These are phyloP conservation scores for Coemansia sp. DNA, from an alignment of 192 early-diverging fungal genomes.

Conservation along the genomic window DNA sequence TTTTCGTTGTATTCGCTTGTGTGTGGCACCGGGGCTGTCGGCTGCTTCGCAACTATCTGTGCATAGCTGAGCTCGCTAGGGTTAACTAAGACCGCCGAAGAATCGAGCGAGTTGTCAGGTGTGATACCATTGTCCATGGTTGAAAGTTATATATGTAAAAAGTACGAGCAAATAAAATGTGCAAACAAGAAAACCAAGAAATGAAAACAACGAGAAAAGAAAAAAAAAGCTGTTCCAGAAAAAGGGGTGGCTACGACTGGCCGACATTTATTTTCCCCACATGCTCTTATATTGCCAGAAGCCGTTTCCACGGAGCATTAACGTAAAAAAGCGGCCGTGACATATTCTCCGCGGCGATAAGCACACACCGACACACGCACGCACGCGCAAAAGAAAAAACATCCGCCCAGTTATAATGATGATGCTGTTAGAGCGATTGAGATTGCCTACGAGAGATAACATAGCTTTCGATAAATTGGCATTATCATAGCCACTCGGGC, in stretches of 20 bases:
- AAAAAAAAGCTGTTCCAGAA: neutral
- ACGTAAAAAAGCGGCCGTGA: too few relatives aligned
- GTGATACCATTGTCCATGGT: neutral
- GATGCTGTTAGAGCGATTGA: too few relatives aligned
- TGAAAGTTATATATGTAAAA: neutral
- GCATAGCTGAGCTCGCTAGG: slow-evolving; percentile 1
- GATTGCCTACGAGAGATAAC: neutral
- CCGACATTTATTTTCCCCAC: neutral
- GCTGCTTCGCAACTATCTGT: slow-evolving; percentile 7
- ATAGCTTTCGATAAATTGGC: neutral
- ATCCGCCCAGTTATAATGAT: too few relatives aligned
- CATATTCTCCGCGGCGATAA: too few relatives aligned
- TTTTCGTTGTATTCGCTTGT: neutral
- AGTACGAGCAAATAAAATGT: neutral
- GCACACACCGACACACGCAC: too few relatives aligned
- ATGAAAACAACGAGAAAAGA: neutral
- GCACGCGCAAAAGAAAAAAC: neutral
- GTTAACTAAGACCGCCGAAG: slow-evolving; percentile 35
- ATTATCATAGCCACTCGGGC: slow-evolving; percentile 61
- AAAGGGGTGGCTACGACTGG: neutral
- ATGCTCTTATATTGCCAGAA: too few relatives aligned
- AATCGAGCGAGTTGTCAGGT: slow-evolving; percentile 33
- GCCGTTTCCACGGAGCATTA: too few relatives aligned
- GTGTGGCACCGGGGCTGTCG: neutral
- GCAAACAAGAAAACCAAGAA: neutral